phyloP scores from a whole-genome alignment of 2,329 filamentous ascomycete species.

The Pestalotiopsis fici region DNA sequence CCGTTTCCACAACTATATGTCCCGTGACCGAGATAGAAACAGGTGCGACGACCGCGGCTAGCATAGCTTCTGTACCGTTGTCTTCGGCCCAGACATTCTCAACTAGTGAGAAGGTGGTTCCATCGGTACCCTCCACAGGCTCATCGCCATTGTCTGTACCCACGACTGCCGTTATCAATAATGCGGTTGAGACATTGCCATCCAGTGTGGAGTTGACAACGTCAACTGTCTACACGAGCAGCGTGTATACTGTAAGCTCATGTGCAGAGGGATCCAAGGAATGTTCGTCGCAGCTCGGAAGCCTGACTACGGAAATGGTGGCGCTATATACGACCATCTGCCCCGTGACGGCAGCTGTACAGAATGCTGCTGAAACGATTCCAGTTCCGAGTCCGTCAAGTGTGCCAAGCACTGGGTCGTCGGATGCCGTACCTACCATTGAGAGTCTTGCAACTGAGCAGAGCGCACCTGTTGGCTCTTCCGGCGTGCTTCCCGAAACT shows the following conservation, averaged over 20 bases:
- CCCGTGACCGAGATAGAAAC: not conserved
- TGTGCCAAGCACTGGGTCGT: too few relatives aligned
- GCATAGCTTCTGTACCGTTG: not conserved
- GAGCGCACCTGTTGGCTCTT: not conserved
- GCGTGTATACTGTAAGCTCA: constrained; percentile 25
- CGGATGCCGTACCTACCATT: constrained; percentile 5
- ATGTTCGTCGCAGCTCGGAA: constrained; percentile 14
- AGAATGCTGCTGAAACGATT: constrained; percentile 1
- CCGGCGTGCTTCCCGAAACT: not conserved
- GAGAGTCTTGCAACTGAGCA: constrained; percentile 1
- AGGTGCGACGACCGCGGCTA: not conserved
- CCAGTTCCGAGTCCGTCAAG: too few relatives aligned
- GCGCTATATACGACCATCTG: constrained; percentile 27
- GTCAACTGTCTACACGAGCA: constrained; percentile 26
- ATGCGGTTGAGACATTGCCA: not conserved
- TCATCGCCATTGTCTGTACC: not conserved
- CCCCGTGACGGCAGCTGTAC: constrained; percentile 24
- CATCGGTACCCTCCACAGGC: not conserved
- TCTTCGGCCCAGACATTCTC: not conserved
- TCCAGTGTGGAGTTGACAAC: constrained; percentile 20
- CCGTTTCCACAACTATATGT: not conserved
- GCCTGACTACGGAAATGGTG: constrained; percentile 23
- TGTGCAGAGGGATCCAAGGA: constrained; percentile 19
- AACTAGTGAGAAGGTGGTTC: not conserved
- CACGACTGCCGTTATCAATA: not conserved